These are phyloP conservation scores for Trypanosomatidae sp. DNA, from an alignment of 208 protist genomes.

Conservation along the genomic window DNA sequence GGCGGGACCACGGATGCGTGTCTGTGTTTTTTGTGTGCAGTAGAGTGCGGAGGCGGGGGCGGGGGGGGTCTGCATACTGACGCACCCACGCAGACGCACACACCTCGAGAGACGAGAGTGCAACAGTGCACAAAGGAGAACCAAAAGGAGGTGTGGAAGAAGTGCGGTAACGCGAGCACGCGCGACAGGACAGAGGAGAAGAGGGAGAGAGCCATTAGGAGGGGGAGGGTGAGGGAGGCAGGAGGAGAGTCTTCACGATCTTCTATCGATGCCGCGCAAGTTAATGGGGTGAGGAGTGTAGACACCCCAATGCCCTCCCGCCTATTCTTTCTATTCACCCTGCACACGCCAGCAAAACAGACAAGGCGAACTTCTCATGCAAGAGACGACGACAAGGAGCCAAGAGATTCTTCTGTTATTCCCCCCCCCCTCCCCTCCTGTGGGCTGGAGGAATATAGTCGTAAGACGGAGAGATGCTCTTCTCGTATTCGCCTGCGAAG, in stretches of 20 bases:
- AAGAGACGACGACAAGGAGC: not conserved
- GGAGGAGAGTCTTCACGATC: not conserved
- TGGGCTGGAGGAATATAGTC: not conserved
- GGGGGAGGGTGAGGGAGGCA: not conserved
- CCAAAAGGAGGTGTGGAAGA: not conserved
- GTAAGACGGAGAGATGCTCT: not conserved
- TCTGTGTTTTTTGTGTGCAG: not conserved
- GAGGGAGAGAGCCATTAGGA: not conserved
- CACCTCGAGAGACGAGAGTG: not conserved
- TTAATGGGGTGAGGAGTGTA: not conserved
- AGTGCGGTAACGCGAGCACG: not conserved
- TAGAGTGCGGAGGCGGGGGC: not conserved
- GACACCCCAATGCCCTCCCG: not conserved
- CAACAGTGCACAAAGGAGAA: too few species aligned
- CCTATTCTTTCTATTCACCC: not conserved
- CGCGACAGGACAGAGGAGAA: not conserved
- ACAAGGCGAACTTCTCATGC: not conserved
- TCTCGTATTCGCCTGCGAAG: not conserved
- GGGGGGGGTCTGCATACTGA: not conserved
- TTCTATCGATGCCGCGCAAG: not conserved
- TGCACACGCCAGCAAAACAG: not conserved
- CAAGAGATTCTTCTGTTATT: not conserved
- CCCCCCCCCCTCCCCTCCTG: not conserved
- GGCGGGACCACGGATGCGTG: not conserved
- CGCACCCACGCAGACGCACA: not conserved